Evolutionary conservation across 2,329 filamentous ascomycete genomes (phyloP).

Genomic region (Allantophomopsis cytisporea): DNA sequence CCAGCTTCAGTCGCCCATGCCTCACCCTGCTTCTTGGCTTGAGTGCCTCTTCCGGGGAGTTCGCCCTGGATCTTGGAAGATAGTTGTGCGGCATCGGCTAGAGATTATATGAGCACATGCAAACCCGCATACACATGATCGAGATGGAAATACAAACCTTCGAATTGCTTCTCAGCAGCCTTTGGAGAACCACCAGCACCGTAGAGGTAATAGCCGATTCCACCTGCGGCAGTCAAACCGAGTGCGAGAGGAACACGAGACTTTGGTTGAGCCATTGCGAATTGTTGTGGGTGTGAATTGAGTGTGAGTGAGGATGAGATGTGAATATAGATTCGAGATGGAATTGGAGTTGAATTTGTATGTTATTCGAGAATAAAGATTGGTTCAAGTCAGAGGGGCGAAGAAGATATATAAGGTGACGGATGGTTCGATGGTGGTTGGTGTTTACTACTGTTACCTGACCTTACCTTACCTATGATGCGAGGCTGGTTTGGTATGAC

Average conservation of each 20-base stretch:
- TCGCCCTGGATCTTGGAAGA: slow-evolving; percentile 53
- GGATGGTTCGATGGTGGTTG: too few relatives aligned
- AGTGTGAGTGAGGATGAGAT: not conserved
- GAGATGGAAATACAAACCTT: slow-evolving; percentile 43
- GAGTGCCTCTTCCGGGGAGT: slow-evolving; percentile 44
- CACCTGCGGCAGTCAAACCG: slow-evolving; percentile 51
- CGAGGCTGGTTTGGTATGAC: too few relatives aligned
- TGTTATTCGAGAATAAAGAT: too few relatives aligned
- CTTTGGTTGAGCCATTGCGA: slow-evolving; percentile 19
- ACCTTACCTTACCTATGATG: too few relatives aligned
- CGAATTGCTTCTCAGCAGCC: slow-evolving; percentile 73
- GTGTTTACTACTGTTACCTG: too few relatives aligned
- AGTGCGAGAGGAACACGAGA: slow-evolving; percentile 27
- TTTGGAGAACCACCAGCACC: slow-evolving; percentile 68
- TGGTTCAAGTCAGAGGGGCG: too few relatives aligned
- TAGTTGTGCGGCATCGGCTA: slow-evolving; percentile 65
- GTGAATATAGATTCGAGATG: too few relatives aligned
- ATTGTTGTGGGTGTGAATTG: not conserved
- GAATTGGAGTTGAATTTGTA: too few relatives aligned
- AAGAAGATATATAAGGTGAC: too few relatives aligned
- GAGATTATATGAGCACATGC: not conserved
- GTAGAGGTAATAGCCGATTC: slow-evolving; percentile 85
- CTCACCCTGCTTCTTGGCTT: slow-evolving; percentile 52
- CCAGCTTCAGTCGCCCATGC: slow-evolving; percentile 47
- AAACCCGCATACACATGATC: not conserved